Conservation (phyloP, 2,329 filamentous ascomycete species). For the Thermoascus crustaceus region DNA sequence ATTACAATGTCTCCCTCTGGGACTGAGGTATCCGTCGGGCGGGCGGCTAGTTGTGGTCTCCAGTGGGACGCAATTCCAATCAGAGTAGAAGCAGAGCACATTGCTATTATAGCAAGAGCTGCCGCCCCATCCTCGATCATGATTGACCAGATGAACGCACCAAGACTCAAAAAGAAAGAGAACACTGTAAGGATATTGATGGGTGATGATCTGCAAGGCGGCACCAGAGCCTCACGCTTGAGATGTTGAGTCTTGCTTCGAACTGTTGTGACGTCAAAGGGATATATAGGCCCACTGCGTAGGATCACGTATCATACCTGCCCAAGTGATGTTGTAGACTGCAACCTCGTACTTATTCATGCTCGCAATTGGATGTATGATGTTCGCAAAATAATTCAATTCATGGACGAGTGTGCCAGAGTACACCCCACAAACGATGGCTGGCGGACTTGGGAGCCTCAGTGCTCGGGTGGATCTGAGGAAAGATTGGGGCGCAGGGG, state of each 20-base stretch:
- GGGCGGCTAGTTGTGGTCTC: conserved; percentile 48
- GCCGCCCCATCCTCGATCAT: conserved; percentile 43
- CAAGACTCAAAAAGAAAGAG: conserved; percentile 34
- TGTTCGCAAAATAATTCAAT: conserved; percentile 55
- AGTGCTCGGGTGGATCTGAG: conserved; percentile 48
- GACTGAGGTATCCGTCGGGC: conserved; percentile 40
- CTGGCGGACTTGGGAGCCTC: conserved; percentile 48
- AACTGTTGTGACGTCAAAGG: too few species aligned
- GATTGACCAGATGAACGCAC: background rate
- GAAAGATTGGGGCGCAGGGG: conserved; percentile 57
- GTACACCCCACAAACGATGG: conserved; percentile 51
- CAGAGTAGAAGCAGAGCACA: conserved; percentile 46
- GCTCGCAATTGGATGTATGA: conserved; percentile 48
- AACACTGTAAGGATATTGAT: conserved; percentile 46
- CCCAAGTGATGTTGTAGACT: background rate
- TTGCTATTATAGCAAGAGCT: conserved; percentile 41
- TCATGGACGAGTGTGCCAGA: conserved; percentile 48
- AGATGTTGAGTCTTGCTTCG: too few species aligned
- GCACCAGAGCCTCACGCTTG: background rate
- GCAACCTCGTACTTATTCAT: background rate
- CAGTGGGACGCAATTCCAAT: conserved; percentile 51
- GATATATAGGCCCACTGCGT: too few species aligned
- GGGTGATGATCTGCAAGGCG: conserved; percentile 13
- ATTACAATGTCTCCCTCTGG: conserved; percentile 54
- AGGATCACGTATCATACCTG: background rate